Conservation (phyloP, 495 filamentous ascomycete genomes). For the Aspergillus leporis region DNA sequence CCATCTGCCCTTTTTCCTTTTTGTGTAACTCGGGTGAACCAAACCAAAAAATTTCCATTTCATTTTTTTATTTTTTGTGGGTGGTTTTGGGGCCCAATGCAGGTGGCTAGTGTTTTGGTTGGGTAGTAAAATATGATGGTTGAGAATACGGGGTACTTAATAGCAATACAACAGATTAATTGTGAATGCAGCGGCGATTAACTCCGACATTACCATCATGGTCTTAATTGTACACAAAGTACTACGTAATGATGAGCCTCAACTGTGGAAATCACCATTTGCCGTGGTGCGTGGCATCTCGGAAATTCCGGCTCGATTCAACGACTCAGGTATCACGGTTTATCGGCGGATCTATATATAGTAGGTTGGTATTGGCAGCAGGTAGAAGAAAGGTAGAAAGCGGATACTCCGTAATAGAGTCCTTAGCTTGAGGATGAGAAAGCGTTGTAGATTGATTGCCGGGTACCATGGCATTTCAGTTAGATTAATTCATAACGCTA, state of each 20-base stretch:
- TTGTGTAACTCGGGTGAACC: neutral
- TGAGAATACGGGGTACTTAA: neutral
- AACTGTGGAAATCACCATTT: neutral
- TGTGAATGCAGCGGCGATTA: neutral
- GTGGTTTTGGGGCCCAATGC: neutral
- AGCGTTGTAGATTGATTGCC: neutral
- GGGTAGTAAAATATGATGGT: neutral
- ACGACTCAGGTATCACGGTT: constrained; percentile 4
- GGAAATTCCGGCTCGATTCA: constrained; percentile 2
- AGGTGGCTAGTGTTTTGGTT: neutral
- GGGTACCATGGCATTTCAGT: neutral
- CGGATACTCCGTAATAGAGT: neutral
- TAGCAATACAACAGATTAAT: neutral
- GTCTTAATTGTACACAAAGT: neutral
- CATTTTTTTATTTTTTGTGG: neutral
- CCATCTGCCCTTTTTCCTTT: neutral
- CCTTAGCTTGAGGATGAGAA: neutral
- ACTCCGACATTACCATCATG: no score
- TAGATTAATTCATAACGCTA: neutral
- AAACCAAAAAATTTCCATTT: neutral
- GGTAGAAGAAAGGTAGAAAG: neutral
- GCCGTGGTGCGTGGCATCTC: neutral
- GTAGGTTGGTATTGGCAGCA: neutral
- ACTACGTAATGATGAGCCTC: neutral
- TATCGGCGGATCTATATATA: neutral